phyloP scores from a whole-genome alignment of 1,284 basidiomycete species.

The Prillingera fragicola region DNA sequence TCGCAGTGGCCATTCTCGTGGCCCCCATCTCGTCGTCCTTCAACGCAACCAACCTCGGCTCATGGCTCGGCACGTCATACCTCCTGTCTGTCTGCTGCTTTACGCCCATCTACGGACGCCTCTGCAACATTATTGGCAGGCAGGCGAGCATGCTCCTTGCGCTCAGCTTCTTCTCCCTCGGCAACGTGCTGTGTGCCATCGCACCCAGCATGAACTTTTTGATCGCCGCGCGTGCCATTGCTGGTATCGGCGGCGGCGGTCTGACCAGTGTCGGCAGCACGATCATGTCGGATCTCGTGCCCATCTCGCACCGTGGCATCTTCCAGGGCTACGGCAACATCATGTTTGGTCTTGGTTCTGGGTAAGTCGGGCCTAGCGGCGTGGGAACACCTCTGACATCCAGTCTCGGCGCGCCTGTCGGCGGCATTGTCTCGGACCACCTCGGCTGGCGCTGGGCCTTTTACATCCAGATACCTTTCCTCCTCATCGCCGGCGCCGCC shows the following conservation, averaged over 20 bases:
- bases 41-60: conserved; percentile 55
- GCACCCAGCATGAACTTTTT: conserved; percentile 77
- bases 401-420: conserved; percentile 81
- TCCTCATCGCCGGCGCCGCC: conserved; percentile 62
- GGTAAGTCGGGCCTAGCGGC: no score
- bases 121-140: conserved; percentile 80
- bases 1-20: conserved; percentile 56
- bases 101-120: conserved; percentile 78
- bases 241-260: conserved; percentile 87
- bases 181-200: conserved; percentile 73
- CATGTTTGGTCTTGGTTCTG: conserved; percentile 53
- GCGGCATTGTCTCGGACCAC: conserved; percentile 75
- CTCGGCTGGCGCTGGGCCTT: conserved; percentile 65
- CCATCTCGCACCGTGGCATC: conserved; percentile 72
- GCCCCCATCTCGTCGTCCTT: conserved; percentile 45
- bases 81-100: conserved; percentile 81
- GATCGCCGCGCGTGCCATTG: conserved; percentile 71
- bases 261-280: conserved; percentile 39
- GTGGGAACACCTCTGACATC: no score
- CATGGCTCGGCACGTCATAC: conserved; percentile 75
- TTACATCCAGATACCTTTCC: conserved; percentile 66
- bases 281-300: conserved; percentile 49
- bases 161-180: conserved; percentile 70
- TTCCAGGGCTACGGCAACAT: conserved; percentile 86
- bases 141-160: conserved; percentile 67